Base-by-base conservation (phyloP, 2,329 filamentous ascomycete species). In the Cordyceps javanica region DNA sequence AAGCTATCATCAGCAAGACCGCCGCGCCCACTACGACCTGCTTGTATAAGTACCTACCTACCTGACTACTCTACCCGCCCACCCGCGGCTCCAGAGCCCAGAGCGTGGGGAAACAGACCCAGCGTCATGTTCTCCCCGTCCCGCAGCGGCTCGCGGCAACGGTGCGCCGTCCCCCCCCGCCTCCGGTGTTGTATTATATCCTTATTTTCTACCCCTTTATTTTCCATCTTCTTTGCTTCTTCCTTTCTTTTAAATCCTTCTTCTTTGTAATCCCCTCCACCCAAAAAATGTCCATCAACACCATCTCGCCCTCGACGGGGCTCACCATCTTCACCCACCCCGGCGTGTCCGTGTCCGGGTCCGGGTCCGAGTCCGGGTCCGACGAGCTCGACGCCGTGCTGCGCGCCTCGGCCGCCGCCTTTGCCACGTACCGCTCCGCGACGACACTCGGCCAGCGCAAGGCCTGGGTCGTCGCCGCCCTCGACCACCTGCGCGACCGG, bases 361-460 rank as follows among this genome's bases (percentile, higher is more conserved):
- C n/a, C n/a, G n/a, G n/a, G n/a, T n/a, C n/a, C n/a, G n/a, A n/a
- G n/a, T n/a, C n/a, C n/a, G n/a, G n/a, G n/a, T n/a, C n/a, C n/a
- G n/a, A n/a, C n/a, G n/a, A 87, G 62, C 73, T 88, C 48, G 70
- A 77, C 16, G 69, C 75, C 19, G 71, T 89, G 26, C 80, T 85
- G 34, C 39, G 19, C 48, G n/a, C 16, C 36, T 87, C 91, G 53
- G 82, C 85, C 44, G 79, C 85, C 62, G 90, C 91, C 8, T 97
- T 96, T 73, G 73, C 86, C 62, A 82, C 81, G 51, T 97, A 87
- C 77, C 83, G 86, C n/a, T n/a, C n/a, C n/a, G 62, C 83, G 87
- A 94, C 91, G 0, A 79, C 83, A 1, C 81, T 97, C 49, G 75
- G 80, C 49, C 83, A 92, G 62, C 85, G 93, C 54, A 87, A 96